These are phyloP conservation scores for Calonectria naviculata DNA, from an alignment of 2,329 filamentous ascomycete genomes.

Conservation along the genomic window DNA sequence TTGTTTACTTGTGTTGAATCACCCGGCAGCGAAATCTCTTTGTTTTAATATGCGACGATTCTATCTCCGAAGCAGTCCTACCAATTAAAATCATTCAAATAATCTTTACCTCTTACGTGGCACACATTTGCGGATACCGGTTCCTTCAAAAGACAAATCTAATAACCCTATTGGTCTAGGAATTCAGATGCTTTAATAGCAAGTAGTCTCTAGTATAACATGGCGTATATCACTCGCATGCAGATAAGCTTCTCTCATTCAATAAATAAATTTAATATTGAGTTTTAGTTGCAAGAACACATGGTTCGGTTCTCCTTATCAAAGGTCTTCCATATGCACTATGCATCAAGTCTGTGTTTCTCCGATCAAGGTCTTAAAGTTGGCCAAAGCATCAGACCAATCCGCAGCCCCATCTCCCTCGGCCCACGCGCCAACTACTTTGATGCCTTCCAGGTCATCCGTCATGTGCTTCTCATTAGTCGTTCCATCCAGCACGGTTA, in stretches of 20 bases:
- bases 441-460: slow-evolving; percentile 58
- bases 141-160: not conserved
- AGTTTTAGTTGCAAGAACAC: not conserved
- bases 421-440: slow-evolving; percentile 55
- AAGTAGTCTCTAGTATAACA: not conserved
- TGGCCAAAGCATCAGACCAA: slow-evolving; percentile 60
- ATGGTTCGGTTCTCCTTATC: not conserved
- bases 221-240: no score
- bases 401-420: slow-evolving; percentile 52
- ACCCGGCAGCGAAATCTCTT: not conserved
- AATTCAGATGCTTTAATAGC: not conserved
- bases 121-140: no score
- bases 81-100: no score
- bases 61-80: not conserved
- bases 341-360: slow-evolving; percentile 24
- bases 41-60: not conserved
- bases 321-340: not conserved
- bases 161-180: not conserved
- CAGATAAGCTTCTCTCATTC: no score
- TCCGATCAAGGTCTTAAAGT: slow-evolving; percentile 56
- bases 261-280: not conserved
- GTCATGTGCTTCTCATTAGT: slow-evolving; percentile 59
- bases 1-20: not conserved
- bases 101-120: no score
- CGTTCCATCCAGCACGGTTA: slow-evolving; percentile 60